Conservation (phyloP, 2,329 filamentous ascomycete genomes). For the Onygena corvina region DNA sequence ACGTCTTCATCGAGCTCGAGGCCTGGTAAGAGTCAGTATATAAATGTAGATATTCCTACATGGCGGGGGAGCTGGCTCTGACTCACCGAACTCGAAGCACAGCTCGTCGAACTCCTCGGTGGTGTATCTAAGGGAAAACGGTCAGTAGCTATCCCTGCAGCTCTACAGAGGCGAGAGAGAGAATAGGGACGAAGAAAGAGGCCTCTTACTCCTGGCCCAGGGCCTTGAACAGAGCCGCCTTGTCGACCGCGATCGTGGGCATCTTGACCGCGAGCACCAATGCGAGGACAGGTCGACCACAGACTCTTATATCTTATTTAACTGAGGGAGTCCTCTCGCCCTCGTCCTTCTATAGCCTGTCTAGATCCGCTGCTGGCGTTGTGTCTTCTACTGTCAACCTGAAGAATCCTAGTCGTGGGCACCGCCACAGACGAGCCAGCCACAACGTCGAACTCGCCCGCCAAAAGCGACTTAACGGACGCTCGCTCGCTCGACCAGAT, state of each 20-base stretch:
- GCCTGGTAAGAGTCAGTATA: conserved; percentile 32
- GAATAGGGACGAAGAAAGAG: conserved; percentile 16
- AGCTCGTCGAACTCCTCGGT: conserved; percentile 92
- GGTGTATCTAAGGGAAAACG: conserved; percentile 51
- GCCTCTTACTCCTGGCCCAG: conserved; percentile 68
- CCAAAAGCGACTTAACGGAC: too few relatives aligned
- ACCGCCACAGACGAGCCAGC: too few relatives aligned
- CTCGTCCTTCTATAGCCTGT: too few relatives aligned
- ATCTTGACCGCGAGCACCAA: conserved; percentile 42
- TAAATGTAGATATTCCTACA: conserved; percentile 15
- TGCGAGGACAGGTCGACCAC: too few relatives aligned
- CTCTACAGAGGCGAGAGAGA: not conserved
- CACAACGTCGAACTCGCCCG: too few relatives aligned
- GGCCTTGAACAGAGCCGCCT: conserved; percentile 87
- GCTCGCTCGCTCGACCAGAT: too few relatives aligned
- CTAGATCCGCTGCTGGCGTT: too few relatives aligned
- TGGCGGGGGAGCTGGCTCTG: conserved; percentile 10
- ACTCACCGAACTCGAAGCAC: conserved; percentile 85
- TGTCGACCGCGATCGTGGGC: conserved; percentile 96
- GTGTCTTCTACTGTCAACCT: too few relatives aligned
- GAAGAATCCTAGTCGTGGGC: too few relatives aligned
- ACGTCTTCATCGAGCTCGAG: conserved; percentile 94
- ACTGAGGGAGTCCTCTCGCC: too few relatives aligned
- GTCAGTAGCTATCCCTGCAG: not conserved
- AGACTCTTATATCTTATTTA: too few relatives aligned